phyloP scores from a whole-genome alignment of 129 eudicot genomes.

The Pseudognaphalium luteoalbum region DNA sequence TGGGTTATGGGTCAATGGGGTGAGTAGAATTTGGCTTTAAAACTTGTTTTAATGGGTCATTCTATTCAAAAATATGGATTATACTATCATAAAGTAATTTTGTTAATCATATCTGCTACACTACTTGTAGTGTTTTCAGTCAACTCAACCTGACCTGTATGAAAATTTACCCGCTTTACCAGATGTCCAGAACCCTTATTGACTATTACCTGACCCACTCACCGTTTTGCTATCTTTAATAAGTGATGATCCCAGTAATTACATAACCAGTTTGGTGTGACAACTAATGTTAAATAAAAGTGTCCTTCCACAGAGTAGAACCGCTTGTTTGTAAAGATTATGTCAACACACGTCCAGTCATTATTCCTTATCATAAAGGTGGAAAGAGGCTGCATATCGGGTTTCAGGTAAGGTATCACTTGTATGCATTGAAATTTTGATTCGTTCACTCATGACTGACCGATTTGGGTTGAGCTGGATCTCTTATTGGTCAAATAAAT shows the following conservation, averaged over 20 bases:
- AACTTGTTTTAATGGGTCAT: neutral
- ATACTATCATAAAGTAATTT: neutral
- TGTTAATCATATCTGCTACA: neutral
- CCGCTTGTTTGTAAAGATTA: slow-evolving; percentile 85
- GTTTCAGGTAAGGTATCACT: slow-evolving; percentile 57
- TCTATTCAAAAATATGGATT: neutral
- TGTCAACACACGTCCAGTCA: slow-evolving; percentile 68
- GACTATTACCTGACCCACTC: neutral
- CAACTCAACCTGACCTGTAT: neutral
- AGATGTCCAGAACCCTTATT: neutral
- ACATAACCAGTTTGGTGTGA: neutral
- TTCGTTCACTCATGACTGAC: slow-evolving; percentile 1
- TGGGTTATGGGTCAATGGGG: slow-evolving; percentile 9
- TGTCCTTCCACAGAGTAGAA: slow-evolving; percentile 57
- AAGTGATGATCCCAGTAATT: neutral
- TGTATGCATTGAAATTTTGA: neutral
- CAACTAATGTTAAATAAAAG: slow-evolving; percentile 18
- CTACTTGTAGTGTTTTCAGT: neutral
- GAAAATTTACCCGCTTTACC: neutral
- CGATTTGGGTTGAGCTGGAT: neutral
- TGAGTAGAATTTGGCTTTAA: neutral
- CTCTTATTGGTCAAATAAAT: neutral
- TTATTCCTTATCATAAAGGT: slow-evolving; percentile 91
- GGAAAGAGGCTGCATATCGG: slow-evolving; percentile 94
- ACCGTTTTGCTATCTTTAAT: neutral